Base-by-base conservation (phyloP, 495 filamentous ascomycete genomes). In the Aspergillus taichungensis region DNA sequence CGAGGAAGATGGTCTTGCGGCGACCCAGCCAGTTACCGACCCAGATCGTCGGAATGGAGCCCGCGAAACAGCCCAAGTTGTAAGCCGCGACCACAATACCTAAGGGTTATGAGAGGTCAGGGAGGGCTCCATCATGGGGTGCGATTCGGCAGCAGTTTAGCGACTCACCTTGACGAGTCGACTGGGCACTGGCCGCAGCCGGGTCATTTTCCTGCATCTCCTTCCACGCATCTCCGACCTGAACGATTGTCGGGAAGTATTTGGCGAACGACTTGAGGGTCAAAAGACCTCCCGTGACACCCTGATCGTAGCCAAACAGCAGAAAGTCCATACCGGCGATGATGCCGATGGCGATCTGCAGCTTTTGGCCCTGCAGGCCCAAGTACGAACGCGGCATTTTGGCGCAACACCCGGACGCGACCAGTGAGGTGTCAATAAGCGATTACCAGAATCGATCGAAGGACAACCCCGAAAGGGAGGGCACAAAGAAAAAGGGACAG, bases 251-350 rank as follows among this genome's bases (percentile, higher is more conserved):
- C 1, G 79, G 79, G 56, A 83, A 83, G 11, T 66, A 62, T 28
- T 68, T 63, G 14, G 69, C 68, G 50, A 80, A 81, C 13, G 71
- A 67, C 3, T 65, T 46, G 37, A 80, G 68, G 2, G 75, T 78
- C 38, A 80, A 63, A 45, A 81, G 71, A 35, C 78, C 77, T 31
- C 77, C 77, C 47, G 77, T 81, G 10, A 81, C 76, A 52, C 78
- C 78, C 40, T 76, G 73, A 49, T 77, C 74, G 60, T 77, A 77
- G 40, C 74, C 74, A 47, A 77, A 77, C 3, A 77, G 62, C 55
- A 85, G 60, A 54, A 88, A 88, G 60, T 86, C 83, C 52, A 81
- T 75, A 51, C 83, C 82, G 37, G 83, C 83, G 40, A 87, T 72
- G 8, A 80, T 53, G 34, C 79, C 80, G 43, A 88, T 80, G 42